A percentile compares a stretch with the other conserved stretches of the same genome.
Conservation (phyloP, 2,329 filamentous ascomycete genomes). For the Aspergillus tubingensis region DNA sequence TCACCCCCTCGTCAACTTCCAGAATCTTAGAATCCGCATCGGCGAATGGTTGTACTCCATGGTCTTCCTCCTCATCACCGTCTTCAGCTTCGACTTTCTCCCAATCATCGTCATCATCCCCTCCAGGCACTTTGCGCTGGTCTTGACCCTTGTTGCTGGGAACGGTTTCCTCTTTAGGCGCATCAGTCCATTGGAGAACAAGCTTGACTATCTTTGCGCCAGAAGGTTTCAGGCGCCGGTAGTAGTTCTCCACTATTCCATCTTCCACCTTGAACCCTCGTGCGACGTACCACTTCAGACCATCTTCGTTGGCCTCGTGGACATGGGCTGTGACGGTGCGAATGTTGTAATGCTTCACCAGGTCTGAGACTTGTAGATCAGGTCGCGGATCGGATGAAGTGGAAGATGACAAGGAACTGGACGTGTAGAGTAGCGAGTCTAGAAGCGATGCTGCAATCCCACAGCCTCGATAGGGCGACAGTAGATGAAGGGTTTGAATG, state of each 20-base stretch:
- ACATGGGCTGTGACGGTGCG: constrained; percentile 62
- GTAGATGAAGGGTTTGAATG: constrained; percentile 61
- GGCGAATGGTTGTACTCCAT: constrained; percentile 33
- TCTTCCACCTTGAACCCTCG: constrained; percentile 57
- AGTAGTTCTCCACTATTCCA: constrained; percentile 58
- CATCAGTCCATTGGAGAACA: constrained; percentile 34
- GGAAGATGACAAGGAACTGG: constrained; percentile 9
- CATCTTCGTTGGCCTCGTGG: constrained; percentile 64
- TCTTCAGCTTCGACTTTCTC: constrained; percentile 45
- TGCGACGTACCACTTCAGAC: constrained; percentile 61
- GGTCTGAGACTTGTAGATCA: constrained; percentile 31
- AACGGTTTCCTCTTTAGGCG: constrained; percentile 17
- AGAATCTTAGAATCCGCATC: constrained; percentile 40
- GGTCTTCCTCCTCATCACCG: constrained; percentile 33
- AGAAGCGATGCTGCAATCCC: constrained; percentile 61
- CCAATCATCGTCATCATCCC: constrained; percentile 44
- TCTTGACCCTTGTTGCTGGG: neutral
- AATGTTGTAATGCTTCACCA: constrained; percentile 53
- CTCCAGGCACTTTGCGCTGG: neutral
- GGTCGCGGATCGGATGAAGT: constrained; percentile 10
- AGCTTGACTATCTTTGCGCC: constrained; percentile 56
- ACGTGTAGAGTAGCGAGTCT: constrained; percentile 40
- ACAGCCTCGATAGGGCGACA: constrained; percentile 60
- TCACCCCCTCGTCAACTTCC: constrained; percentile 25
- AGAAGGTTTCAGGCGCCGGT: constrained; percentile 58